A percentile compares a stretch with the other conserved stretches of the same genome.
Evolutionary conservation across 331 rosid genomes (phyloP).

Genomic region (Saraca asoca): DNA sequence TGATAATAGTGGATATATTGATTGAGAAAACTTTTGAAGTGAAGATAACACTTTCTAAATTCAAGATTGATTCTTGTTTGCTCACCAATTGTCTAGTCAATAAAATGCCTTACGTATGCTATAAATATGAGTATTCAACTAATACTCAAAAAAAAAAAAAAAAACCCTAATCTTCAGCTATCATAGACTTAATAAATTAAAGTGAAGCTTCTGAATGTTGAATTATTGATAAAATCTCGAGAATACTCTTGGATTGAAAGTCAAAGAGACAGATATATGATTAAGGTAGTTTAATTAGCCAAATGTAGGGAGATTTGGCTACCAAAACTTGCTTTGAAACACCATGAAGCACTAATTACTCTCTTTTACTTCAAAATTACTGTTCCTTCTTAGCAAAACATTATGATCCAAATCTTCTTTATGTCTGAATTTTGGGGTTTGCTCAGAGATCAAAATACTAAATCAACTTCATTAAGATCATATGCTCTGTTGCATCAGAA

Average conservation of each 20-base stretch:
- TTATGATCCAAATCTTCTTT: constrained; percentile 53
- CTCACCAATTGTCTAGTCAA: too few relatives aligned
- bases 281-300: constrained; percentile 34
- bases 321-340: constrained; percentile 46
- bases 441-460: constrained; percentile 18
- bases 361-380: constrained; percentile 71
- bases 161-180: neutral
- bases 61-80: too few relatives aligned
- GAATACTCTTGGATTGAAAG: constrained; percentile 65
- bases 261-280: constrained; percentile 58
- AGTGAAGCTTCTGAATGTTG: constrained; percentile 44
- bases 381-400: constrained; percentile 40
- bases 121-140: too few relatives aligned
- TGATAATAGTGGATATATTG: too few relatives aligned
- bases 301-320: constrained; percentile 38
- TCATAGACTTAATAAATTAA: constrained; percentile 19
- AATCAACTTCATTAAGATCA: constrained; percentile 5
- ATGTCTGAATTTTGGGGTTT: constrained; percentile 30
- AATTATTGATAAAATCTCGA: constrained; percentile 60
- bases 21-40: too few relatives aligned
- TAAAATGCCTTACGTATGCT: too few relatives aligned
- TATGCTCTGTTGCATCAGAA: neutral
- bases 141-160: too few relatives aligned
- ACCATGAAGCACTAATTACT: constrained; percentile 55
- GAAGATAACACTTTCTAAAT: too few relatives aligned